Base-by-base conservation (phyloP, 306 rosid species). In the Styphnolobium japonicum region DNA sequence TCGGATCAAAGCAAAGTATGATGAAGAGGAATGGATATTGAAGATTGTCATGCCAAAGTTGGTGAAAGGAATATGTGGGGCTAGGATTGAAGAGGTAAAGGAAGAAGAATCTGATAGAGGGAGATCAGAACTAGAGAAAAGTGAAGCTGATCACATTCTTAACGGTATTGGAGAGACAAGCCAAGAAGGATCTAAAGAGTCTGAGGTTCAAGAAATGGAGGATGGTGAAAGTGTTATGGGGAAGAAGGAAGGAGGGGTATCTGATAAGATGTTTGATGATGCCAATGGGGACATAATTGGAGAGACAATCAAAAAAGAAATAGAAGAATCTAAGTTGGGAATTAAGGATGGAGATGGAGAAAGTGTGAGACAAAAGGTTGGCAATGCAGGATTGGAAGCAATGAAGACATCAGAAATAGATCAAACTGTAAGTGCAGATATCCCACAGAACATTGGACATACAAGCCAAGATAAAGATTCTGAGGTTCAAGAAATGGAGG, bases 21-120 rank as follows among this genome's bases (percentile, higher is more conserved):
- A 85, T 63, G 89, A 84, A 39, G 82, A 83, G 33, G 93, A 91
- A 56, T 85, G 89, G 27, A 52, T 31, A 31, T 83, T 93, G 69
- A 86, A 69, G 3, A 90, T 90, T 48, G 1, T 67, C 31, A 87
- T 93, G 90, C 92, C 97, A n/a, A 93, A 91, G 66, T 75, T 67
- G 25, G 85, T 48, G 19, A 93, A 87, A 74, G 93, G 91, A 37
- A 69, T 85, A 23, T 37, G 67, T 7, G 89, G 93, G 37, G 81
- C 51, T 42, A 75, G 37, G 67, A 77, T 91, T 68, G 90, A 88
- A 80, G 98, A 93, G 82, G 57, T 88, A 15, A 78, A 81, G 55
- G 89, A 86, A 84, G 87, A 85, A 48, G 76, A 75, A 48, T 36
- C 18, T 80, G 57, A 33, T 56, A 78, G 40, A 60, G 77, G 66